Percentiles rank a stretch among this genome's conserved stretches.
phyloP scores from a whole-genome alignment of 257 asterid species.

The Plantago elongata region DNA sequence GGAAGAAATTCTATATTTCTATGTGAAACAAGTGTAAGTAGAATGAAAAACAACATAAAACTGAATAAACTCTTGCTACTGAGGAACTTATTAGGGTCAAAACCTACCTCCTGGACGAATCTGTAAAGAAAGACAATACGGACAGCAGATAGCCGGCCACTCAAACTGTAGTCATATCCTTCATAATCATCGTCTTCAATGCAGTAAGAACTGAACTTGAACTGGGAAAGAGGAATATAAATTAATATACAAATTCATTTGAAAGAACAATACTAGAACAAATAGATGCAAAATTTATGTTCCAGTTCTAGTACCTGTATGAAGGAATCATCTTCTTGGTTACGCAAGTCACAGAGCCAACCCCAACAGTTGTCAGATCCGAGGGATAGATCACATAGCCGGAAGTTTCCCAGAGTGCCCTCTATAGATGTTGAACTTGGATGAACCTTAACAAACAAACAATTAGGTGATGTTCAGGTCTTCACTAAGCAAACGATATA shows the following conservation, averaged over 20 bases:
- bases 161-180: slow-evolving; percentile 88
- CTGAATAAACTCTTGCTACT: too few relatives aligned
- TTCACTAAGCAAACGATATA: slow-evolving; percentile 17
- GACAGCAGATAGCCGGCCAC: slow-evolving; percentile 92
- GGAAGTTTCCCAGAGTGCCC: slow-evolving; percentile 85
- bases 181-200: slow-evolving; percentile 84
- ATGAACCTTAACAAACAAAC: slow-evolving; percentile 61
- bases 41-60: neutral
- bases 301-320: slow-evolving; percentile 50
- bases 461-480: slow-evolving; percentile 23
- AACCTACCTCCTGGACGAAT: slow-evolving; percentile 87
- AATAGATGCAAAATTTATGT: slow-evolving; percentile 14
- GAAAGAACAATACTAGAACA: slow-evolving; percentile 1
- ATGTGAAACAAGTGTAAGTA: neutral
- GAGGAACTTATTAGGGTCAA: slow-evolving; percentile 13
- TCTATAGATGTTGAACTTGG: slow-evolving; percentile 86
- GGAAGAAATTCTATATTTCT: neutral
- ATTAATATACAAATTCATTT: neutral
- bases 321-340: slow-evolving; percentile 87
- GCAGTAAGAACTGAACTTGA: slow-evolving; percentile 75
- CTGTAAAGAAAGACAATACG: slow-evolving; percentile 93
- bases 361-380: slow-evolving; percentile 87
- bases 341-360: slow-evolving; percentile 96
- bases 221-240: slow-evolving; percentile 42
- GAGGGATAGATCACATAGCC: slow-evolving; percentile 81